Percentiles rank a stretch among this genome's conserved stretches.
phyloP scores from a whole-genome alignment of 2,329 filamentous ascomycete species.

The Claviceps sp. region DNA sequence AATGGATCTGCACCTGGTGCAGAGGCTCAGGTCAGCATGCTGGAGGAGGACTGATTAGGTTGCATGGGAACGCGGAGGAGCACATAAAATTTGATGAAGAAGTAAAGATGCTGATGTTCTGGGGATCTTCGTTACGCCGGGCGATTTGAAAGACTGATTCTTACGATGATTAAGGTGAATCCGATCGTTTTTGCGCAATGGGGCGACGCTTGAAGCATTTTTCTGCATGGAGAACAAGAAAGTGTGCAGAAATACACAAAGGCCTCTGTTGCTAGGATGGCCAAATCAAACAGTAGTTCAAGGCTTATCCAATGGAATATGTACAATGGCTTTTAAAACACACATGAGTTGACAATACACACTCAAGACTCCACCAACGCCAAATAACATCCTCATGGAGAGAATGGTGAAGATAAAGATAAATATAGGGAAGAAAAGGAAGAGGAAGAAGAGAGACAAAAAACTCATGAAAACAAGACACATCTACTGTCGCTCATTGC shows the following conservation, averaged over 20 bases:
- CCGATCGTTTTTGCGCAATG: neutral
- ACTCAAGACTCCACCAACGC: neutral
- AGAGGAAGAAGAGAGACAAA: neutral
- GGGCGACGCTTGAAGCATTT: neutral
- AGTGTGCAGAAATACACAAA: neutral
- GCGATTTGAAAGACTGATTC: too few species aligned
- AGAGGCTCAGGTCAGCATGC: conserved; percentile 27
- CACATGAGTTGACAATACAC: neutral
- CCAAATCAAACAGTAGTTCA: neutral
- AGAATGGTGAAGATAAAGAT: too few species aligned
- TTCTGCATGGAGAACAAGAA: neutral
- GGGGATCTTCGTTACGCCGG: too few species aligned
- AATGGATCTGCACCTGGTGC: conserved; percentile 24
- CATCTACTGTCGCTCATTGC: neutral
- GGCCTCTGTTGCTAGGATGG: neutral
- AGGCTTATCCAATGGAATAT: neutral
- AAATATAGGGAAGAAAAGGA: neutral
- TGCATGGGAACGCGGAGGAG: neutral
- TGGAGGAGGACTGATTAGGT: conserved; percentile 37
- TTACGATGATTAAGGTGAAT: neutral
- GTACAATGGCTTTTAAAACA: neutral
- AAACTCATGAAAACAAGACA: neutral
- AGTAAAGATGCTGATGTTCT: too few species aligned
- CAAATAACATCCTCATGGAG: neutral
- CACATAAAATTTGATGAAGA: conserved; percentile 2